Base-by-base conservation (phyloP, 768 basidiomycete genomes). In the Lyophyllum atratum region DNA sequence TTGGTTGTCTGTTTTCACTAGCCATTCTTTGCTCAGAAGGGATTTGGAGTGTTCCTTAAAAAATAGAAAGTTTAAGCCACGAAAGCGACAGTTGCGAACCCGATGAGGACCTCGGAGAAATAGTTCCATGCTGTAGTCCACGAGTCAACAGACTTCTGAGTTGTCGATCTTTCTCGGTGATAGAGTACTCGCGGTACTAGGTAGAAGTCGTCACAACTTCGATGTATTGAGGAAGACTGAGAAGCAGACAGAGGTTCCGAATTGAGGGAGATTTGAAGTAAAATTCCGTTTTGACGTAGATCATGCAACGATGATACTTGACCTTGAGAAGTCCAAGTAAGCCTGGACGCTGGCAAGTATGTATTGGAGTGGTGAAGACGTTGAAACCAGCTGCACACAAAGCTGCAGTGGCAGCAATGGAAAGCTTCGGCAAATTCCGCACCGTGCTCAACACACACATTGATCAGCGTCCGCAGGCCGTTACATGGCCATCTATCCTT, bases 11-110 rank as follows among this genome's bases (percentile, higher is more conserved):
- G 80, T 74, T 68, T 87, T 90, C 29, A 82, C 83, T 12, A 92
- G 76, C 90, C 90, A 92, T 69, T 91, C 89, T 67, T 85, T 88
- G 54, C 73, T 73, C 26, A 88, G 72, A 29, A 92, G 77, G 31
- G 70, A 66, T 52, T 83, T 84, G 31, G 79, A 74, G 54, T 84
- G 77, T 47, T 84, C 82, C 89, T 91, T n/a, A n/a, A n/a, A n/a
- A 57, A 37, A 40, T 54, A 29, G 53, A 19, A 39, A 49, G 17
- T 12, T 58, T 60, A 26, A 64, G 63, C 56, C 40, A 28, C 29
- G 51, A 52, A 52, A 60, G 34, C 49, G 11, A 51, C 43, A 43
- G 44, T 49, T 25, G 25, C 48, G 45, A 47, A 48, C 49, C 12
- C 15, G 17, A 61, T 40, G 43, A 55, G 39, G 73, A 78, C 82